phyloP scores from a whole-genome alignment of 192 early-diverging fungal species.

The Backusella morwellensis region DNA sequence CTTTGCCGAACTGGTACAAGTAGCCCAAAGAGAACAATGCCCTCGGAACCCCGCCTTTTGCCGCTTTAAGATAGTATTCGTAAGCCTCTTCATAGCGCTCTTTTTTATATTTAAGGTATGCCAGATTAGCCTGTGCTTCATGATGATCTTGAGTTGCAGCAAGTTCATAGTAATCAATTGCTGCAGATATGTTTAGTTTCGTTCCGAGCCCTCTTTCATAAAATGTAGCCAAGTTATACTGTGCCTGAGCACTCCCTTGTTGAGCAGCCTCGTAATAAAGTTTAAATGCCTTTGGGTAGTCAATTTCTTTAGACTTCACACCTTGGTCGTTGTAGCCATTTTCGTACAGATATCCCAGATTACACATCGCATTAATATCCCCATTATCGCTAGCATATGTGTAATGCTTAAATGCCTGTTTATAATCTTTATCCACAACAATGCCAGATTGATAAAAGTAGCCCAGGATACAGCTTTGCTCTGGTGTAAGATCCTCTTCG shows the following conservation, averaged over 20 bases:
- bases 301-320: not conserved
- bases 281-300: not conserved
- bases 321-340: not conserved
- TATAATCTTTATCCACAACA: not conserved
- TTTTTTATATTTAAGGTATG: not conserved
- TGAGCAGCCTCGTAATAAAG: not conserved
- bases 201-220: not conserved
- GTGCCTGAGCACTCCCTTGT: not conserved
- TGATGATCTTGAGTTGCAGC: not conserved
- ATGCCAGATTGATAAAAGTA: not conserved
- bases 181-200: not conserved
- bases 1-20: not conserved
- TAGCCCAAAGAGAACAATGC: not conserved
- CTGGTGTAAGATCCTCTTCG: not conserved
- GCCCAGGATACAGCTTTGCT: not conserved
- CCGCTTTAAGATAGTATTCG: not conserved
- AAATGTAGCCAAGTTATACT: not conserved
- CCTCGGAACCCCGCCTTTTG: not conserved
- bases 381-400: not conserved
- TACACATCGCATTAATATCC: not conserved
- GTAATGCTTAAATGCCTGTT: not conserved
- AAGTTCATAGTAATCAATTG: not conserved
- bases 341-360: not conserved
- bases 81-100: not conserved
- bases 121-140: not conserved